These are phyloP conservation scores for Lolium multiflorum DNA, from an alignment of 176 grass and related monocot genomes.

Conservation along the genomic window DNA sequence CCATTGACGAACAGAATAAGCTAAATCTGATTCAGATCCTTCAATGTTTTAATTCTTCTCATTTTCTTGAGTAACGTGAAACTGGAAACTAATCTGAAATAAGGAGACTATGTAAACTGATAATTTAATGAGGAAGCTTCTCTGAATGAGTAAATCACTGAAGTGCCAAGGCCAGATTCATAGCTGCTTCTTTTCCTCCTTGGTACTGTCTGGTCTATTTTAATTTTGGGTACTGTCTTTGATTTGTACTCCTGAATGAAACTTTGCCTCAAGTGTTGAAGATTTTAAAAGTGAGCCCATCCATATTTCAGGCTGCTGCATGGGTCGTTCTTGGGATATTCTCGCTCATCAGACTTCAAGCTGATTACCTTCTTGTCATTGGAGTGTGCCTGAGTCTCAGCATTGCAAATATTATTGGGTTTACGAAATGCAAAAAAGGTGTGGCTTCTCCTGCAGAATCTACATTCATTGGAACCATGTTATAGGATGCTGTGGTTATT, in stretches of 20 bases:
- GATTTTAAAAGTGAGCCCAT: slow-evolving; percentile 54
- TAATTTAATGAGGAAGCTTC: neutral
- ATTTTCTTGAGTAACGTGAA: neutral
- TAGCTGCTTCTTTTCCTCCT: slow-evolving; percentile 16
- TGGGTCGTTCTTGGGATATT: slow-evolving; percentile 97
- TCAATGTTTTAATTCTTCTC: neutral
- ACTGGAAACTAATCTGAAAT: neutral
- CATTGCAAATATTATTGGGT: slow-evolving; percentile 98
- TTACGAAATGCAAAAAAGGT: slow-evolving; percentile 99
- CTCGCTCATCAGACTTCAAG: slow-evolving; percentile 92
- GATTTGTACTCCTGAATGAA: neutral
- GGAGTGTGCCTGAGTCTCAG: slow-evolving; percentile 97
- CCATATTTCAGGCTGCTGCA: slow-evolving; percentile 85
- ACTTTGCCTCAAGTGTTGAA: neutral
- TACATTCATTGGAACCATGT: neutral
- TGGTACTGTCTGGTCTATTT: neutral
- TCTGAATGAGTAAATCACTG: slow-evolving; percentile 1
- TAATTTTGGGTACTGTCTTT: neutral
- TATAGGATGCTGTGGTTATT: neutral
- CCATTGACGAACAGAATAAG: neutral
- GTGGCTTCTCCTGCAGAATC: slow-evolving; percentile 12
- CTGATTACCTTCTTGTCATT: slow-evolving; percentile 95
- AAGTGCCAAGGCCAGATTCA: slow-evolving; percentile 25
- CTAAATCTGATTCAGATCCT: neutral
- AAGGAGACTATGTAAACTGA: neutral